phyloP scores from a whole-genome alignment of 2,329 filamentous ascomycete genomes.

The Colletotrichum navitas region DNA sequence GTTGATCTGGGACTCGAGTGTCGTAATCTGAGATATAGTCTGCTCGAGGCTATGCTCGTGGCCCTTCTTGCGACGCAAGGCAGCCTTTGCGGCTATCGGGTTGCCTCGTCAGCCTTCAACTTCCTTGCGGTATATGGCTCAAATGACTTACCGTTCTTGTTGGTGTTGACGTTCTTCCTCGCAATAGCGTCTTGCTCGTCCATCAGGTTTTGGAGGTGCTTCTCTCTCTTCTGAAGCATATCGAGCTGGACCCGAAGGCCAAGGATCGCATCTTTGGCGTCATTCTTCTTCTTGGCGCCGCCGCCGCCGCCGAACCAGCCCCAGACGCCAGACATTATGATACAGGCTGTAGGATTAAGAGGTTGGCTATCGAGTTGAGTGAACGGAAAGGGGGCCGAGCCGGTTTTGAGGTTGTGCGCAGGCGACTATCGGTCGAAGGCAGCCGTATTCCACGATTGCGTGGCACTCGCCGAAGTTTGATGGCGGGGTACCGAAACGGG shows the following conservation, averaged over 20 bases:
- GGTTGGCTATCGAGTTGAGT: background rate
- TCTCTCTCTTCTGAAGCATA: constrained; percentile 97
- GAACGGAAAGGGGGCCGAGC: constrained; percentile 4
- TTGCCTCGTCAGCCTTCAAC: constrained; percentile 17
- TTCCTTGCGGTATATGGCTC: constrained; percentile 4
- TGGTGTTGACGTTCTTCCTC: constrained; percentile 86
- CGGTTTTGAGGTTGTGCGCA: constrained; percentile 29
- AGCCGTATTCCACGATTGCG: constrained; percentile 39
- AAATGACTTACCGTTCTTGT: constrained; percentile 84
- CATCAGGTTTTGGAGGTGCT: constrained; percentile 91
- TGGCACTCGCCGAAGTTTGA: constrained; percentile 42
- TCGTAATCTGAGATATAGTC: constrained; percentile 88
- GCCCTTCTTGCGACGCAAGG: constrained; percentile 92
- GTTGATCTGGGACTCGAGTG: constrained; percentile 95
- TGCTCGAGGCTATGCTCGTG: constrained; percentile 94
- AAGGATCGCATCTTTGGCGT: constrained; percentile 95
- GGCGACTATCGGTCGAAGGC: constrained; percentile 34
- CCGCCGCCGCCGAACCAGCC: constrained; percentile 91
- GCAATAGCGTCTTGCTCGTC: constrained; percentile 91
- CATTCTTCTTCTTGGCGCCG: constrained; percentile 81
- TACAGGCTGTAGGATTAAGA: constrained; percentile 29
- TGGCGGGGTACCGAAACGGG: constrained; percentile 41
- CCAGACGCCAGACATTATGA: constrained; percentile 76
- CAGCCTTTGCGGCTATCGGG: constrained; percentile 83
- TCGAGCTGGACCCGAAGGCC: constrained; percentile 89